Percentiles rank a stretch among this genome's conserved stretches.
phyloP scores from a whole-genome alignment of 2,329 filamentous ascomycete genomes.

The Cladosporium austrohemisphaericum region DNA sequence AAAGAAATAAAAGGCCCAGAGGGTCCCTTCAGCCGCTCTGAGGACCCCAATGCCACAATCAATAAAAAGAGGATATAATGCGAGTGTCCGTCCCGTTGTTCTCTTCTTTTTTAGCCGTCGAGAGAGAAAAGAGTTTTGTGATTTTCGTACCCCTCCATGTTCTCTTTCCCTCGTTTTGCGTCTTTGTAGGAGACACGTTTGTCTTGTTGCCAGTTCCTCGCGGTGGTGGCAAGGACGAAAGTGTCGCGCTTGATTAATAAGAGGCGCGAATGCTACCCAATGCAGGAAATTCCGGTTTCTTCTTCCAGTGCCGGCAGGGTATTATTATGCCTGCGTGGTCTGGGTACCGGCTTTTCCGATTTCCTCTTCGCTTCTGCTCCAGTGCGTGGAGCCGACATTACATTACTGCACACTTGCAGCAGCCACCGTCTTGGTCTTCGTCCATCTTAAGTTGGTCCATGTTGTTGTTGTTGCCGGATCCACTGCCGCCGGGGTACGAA shows the following conservation, averaged over 20 bases:
- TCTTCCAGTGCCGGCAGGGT: background rate
- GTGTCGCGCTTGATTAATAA: constrained; percentile 12
- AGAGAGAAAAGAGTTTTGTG: background rate
- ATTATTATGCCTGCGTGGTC: background rate
- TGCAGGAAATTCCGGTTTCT: constrained; percentile 9
- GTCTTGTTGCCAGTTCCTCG: background rate
- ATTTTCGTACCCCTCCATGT: background rate
- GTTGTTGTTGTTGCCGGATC: constrained; percentile 48
- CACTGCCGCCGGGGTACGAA: constrained; percentile 69
- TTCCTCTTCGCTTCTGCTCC: background rate
- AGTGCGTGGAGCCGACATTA: constrained; percentile 40
- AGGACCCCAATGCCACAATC: constrained; percentile 11
- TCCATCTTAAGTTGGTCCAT: constrained; percentile 75
- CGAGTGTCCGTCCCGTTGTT: constrained; percentile 2
- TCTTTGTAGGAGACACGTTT: background rate
- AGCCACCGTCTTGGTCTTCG: constrained; percentile 57
- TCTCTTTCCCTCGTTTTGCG: background rate
- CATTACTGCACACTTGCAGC: constrained; percentile 91
- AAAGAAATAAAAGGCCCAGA: background rate
- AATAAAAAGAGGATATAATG: constrained; percentile 16
- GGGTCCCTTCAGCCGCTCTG: background rate
- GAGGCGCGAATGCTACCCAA: constrained; percentile 15
- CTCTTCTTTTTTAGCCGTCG: constrained; percentile 4
- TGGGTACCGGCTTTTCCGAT: background rate
- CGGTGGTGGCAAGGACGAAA: background rate